phyloP scores from a whole-genome alignment of 805 yeast species.

The Saccharomycopsis fibuligera region DNA sequence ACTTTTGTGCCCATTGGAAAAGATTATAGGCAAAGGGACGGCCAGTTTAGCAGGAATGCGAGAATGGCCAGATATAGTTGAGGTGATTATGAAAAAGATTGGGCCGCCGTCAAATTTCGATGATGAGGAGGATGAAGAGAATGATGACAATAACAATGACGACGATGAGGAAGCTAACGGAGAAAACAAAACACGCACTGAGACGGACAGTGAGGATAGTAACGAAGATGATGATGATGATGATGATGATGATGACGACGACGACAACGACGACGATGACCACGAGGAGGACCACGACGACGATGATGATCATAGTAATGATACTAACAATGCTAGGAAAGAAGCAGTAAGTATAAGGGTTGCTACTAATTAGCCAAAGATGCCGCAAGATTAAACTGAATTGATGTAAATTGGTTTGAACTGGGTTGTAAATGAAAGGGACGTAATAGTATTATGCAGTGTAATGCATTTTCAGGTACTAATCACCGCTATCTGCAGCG shows the following conservation, averaged over 20 bases:
- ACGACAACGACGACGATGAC: neutral
- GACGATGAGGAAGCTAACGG: conserved; percentile 35
- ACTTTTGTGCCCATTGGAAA: conserved; percentile 71
- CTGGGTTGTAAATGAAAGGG: no score
- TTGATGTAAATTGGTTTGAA: neutral
- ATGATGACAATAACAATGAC: conserved; percentile 34
- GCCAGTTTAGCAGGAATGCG: conserved; percentile 91
- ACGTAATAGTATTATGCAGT: no score
- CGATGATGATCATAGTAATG: no score
- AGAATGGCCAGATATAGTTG: conserved; percentile 80
- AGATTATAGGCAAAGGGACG: conserved; percentile 74
- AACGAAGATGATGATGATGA: conserved; percentile 28
- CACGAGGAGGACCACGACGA: no score
- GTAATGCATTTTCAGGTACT: no score
- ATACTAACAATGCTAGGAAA: no score
- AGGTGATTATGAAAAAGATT: conserved; percentile 39
- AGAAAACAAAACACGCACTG: conserved; percentile 22
- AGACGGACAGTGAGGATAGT: conserved; percentile 17
- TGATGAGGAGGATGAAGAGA: conserved; percentile 31
- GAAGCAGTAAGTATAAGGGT: no score
- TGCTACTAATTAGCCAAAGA: neutral
- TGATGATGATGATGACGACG: conserved; percentile 21
- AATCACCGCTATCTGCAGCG: no score
- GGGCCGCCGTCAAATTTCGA: conserved; percentile 28
- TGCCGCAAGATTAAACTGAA: neutral